A percentile compares a stretch with the other conserved stretches of the same genome.
Conservation (phyloP, 345 rosid genomes). For the thale cress (Arabidopsis thaliana) region DNA sequence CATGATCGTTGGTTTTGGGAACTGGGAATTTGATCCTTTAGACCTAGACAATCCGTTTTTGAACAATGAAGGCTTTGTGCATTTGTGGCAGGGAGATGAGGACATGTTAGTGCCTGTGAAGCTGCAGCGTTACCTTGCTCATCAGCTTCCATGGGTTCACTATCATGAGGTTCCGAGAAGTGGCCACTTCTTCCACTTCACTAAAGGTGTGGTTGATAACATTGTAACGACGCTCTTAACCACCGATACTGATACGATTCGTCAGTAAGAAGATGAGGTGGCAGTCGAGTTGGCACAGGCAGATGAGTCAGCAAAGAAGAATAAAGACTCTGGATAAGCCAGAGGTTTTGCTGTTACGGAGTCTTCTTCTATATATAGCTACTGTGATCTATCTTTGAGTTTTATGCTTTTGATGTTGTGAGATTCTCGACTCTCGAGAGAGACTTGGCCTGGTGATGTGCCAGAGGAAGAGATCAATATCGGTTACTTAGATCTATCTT, state of each 20-base stretch:
- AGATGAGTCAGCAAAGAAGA: too few species aligned
- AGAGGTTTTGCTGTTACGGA: too few species aligned
- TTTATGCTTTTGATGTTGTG: too few species aligned
- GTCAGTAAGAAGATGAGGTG: too few species aligned
- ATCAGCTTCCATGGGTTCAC: constrained; percentile 71
- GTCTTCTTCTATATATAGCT: too few species aligned
- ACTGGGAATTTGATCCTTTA: constrained; percentile 77
- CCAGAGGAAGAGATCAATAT: too few species aligned
- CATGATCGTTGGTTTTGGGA: constrained; percentile 55
- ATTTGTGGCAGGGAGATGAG: constrained; percentile 78
- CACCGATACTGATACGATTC: background rate
- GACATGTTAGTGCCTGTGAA: constrained; percentile 63
- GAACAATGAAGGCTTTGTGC: constrained; percentile 55
- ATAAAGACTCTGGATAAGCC: too few species aligned
- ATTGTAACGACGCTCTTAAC: constrained; percentile 57
- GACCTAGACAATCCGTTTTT: constrained; percentile 66
- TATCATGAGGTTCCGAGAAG: constrained; percentile 69
- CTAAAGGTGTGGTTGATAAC: constrained; percentile 50
- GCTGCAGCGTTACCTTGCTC: constrained; percentile 54
- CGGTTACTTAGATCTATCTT: too few species aligned
- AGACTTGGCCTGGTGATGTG: too few species aligned
- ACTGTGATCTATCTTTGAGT: too few species aligned
- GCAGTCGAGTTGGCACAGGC: too few species aligned
- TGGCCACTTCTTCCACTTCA: constrained; percentile 56
- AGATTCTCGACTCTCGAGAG: too few species aligned